phyloP scores from a whole-genome alignment of 129 eudicot species.

The Chrysanthemum makinoi region DNA sequence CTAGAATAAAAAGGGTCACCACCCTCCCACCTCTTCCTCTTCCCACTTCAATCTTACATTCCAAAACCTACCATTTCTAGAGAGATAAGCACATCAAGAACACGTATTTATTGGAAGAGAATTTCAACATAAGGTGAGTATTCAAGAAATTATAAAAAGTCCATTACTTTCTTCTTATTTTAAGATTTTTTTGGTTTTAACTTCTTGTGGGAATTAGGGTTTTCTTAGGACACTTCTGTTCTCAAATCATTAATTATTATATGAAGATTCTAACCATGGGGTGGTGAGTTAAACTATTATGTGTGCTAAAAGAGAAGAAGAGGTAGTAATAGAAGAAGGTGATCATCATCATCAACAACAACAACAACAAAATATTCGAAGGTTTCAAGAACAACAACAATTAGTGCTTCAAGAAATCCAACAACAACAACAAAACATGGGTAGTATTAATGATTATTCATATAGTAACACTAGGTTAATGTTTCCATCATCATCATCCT shows the following conservation, averaged over 20 bases:
- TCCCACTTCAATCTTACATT: conserved; percentile 24
- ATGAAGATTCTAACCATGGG: conserved; percentile 18
- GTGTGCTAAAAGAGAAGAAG: conserved; percentile 42
- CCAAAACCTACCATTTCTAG: conserved; percentile 37
- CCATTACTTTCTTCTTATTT: conserved; percentile 8
- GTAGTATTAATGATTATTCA: conserved; percentile 37
- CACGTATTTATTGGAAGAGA: conserved; percentile 23
- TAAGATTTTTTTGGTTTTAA: conserved; percentile 15
- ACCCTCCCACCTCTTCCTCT: conserved; percentile 30
- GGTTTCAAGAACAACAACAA: conserved; percentile 40
- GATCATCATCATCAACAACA: conserved; percentile 5
- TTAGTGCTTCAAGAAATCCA: conserved; percentile 45
- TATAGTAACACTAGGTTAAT: conserved; percentile 37
- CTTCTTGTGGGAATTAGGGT: conserved; percentile 4
- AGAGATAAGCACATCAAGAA: conserved; percentile 25
- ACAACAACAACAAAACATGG: conserved; percentile 46
- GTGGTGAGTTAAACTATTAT: conserved; percentile 28
- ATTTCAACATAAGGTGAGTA: conserved; percentile 8
- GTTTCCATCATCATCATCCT: conserved; percentile 39
- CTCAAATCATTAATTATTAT: background rate
- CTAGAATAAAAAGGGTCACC: conserved; percentile 49
- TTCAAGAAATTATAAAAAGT: conserved; percentile 26
- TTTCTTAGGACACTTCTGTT: conserved; percentile 10
- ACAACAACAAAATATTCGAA: conserved; percentile 25
- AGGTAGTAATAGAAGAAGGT: conserved; percentile 34